These are phyloP conservation scores for Colletotrichum echinochloae DNA, from an alignment of 2,329 filamentous ascomycete genomes.

Conservation along the genomic window DNA sequence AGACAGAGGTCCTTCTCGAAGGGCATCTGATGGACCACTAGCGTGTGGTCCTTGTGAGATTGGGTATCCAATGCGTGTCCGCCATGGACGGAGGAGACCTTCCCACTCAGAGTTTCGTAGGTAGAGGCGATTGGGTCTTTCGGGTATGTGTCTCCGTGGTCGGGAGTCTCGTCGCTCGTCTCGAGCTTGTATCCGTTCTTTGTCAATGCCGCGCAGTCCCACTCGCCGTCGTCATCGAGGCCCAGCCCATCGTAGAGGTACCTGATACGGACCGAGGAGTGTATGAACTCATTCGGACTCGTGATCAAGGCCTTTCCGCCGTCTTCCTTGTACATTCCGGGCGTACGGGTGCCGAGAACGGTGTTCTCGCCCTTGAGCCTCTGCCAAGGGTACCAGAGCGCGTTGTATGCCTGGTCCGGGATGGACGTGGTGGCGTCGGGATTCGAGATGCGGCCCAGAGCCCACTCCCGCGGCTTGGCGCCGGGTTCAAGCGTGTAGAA, in stretches of 20 bases:
- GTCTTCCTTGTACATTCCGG: slow-evolving; percentile 44
- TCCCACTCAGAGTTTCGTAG: slow-evolving; percentile 30
- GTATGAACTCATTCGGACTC: slow-evolving; percentile 46
- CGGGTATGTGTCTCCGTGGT: background rate
- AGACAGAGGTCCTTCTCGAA: slow-evolving; percentile 38
- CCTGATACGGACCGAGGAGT: slow-evolving; percentile 49
- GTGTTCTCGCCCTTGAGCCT: slow-evolving; percentile 17
- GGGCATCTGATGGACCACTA: slow-evolving; percentile 38
- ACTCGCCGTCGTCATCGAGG: slow-evolving; percentile 47
- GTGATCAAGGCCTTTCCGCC: slow-evolving; percentile 6
- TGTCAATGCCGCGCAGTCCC: slow-evolving; percentile 41
- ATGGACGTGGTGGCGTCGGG: slow-evolving; percentile 27
- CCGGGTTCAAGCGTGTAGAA: slow-evolving; percentile 40
- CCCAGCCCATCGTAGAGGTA: slow-evolving; percentile 47
- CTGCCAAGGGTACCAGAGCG: slow-evolving; percentile 21
- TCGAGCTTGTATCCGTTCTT: slow-evolving; percentile 39
- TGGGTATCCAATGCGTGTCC: background rate
- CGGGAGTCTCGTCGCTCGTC: background rate
- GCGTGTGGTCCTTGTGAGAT: background rate
- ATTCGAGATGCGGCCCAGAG: slow-evolving; percentile 41
- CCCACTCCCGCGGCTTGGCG: slow-evolving; percentile 40
- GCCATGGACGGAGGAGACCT: slow-evolving; percentile 22
- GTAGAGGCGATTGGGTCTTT: slow-evolving; percentile 19
- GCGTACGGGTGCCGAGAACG: slow-evolving; percentile 40
- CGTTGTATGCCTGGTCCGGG: slow-evolving; percentile 29